phyloP scores from a whole-genome alignment of 192 early-diverging fungal species.

The Gryganskiella cystojenkinii region DNA sequence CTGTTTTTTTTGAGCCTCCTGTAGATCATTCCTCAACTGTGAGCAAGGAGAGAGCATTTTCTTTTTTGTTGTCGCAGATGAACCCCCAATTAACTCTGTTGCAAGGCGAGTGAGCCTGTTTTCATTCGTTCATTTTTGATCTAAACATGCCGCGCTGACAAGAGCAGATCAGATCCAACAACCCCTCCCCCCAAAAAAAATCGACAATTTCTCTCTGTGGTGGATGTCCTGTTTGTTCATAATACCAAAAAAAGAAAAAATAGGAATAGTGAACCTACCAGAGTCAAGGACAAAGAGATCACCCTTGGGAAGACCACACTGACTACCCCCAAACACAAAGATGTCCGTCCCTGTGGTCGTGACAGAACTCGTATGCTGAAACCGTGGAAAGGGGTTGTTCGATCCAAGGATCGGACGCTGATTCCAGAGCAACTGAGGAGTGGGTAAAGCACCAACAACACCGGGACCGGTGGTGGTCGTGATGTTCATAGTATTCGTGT shows the following conservation, averaged over 20 bases:
- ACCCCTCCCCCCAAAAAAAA: no score
- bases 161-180: no score
- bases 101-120: no score
- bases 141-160: no score
- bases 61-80: no score
- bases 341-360: constrained; percentile 48
- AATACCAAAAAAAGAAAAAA: neutral
- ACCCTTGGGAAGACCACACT: constrained; percentile 30
- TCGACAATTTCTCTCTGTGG: no score
- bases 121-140: no score
- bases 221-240: neutral
- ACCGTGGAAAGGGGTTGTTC: constrained; percentile 51
- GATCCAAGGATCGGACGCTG: constrained; percentile 42
- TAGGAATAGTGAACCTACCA: constrained; percentile 9
- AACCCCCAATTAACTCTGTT: no score
- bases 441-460: constrained; percentile 4
- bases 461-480: neutral
- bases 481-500: no score
- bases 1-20: no score
- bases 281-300: constrained; percentile 48
- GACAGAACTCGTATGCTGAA: constrained; percentile 39
- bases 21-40: no score
- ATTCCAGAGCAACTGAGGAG: constrained; percentile 51
- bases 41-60: no score
- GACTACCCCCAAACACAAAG: constrained; percentile 38